A percentile compares a stretch with the other conserved stretches of the same genome.
phyloP scores from a whole-genome alignment of 2,329 filamentous ascomycete species.

The Fusarium chlamydosporum region DNA sequence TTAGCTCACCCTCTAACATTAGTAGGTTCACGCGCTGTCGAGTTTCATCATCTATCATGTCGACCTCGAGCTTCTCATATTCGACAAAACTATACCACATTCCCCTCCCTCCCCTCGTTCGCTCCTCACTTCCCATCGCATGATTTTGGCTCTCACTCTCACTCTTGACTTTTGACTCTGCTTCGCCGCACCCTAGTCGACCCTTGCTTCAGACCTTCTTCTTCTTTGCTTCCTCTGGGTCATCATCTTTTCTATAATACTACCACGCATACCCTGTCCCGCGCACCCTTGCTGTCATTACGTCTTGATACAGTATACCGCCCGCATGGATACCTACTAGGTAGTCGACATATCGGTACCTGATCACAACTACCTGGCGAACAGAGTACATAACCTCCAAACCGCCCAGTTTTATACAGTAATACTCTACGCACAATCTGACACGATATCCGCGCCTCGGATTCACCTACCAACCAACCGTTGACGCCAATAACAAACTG shows the following conservation, averaged over 20 bases:
- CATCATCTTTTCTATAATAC: conserved; percentile 1
- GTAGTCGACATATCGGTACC: conserved; percentile 11
- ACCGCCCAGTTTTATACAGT: not conserved
- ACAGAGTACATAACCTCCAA: conserved; percentile 3
- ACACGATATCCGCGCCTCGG: conserved; percentile 22
- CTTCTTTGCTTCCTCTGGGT: not conserved
- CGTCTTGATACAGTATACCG: conserved; percentile 14
- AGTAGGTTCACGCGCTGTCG: conserved; percentile 10
- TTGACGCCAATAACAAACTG: conserved; percentile 19
- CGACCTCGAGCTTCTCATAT: conserved; percentile 29
- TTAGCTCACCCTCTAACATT: conserved; percentile 9
- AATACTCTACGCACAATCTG: conserved; percentile 5
- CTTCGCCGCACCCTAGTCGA: conserved; percentile 18
- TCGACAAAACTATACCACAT: conserved; percentile 17
- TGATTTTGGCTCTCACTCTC: conserved; percentile 10
- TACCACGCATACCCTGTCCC: not conserved
- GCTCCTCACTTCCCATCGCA: conserved; percentile 11
- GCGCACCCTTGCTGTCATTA: conserved; percentile 32
- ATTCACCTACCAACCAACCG: conserved; percentile 24
- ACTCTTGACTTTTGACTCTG: conserved; percentile 17
- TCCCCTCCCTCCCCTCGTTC: not conserved
- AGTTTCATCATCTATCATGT: conserved; percentile 43
- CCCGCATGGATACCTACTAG: not conserved
- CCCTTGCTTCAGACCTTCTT: conserved; percentile 12
- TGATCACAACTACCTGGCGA: conserved; percentile 16